Conservation (phyloP, 1,284 basidiomycete species). For the Heterobasidion parviporum region DNA sequence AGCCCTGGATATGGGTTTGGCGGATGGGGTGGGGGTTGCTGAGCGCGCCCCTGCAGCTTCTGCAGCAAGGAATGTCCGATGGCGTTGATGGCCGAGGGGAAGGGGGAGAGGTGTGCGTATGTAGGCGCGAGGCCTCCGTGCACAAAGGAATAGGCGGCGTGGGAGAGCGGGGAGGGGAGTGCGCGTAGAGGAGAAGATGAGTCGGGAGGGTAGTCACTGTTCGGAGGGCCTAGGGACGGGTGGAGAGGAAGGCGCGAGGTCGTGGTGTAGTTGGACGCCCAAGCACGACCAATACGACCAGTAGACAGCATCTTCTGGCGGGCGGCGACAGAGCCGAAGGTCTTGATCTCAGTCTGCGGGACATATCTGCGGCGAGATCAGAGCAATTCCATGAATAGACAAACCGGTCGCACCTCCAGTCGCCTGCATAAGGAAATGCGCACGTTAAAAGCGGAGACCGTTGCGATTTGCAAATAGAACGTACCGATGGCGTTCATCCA, state of each 20-base stretch:
- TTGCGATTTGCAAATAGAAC: neutral
- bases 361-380: constrained; percentile 56
- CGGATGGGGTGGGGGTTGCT: constrained; percentile 73
- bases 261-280: constrained; percentile 82
- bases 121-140: constrained; percentile 80
- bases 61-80: constrained; percentile 59
- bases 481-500: constrained; percentile 81
- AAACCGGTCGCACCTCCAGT: constrained; percentile 63
- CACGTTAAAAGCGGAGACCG: neutral
- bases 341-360: constrained; percentile 67
- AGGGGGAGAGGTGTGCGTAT: constrained; percentile 66
- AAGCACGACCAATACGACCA: constrained; percentile 76
- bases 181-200: constrained; percentile 11
- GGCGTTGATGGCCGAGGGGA: constrained; percentile 74
- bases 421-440: constrained; percentile 34
- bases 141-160: constrained; percentile 78
- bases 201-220: constrained; percentile 58
- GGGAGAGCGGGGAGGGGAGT: constrained; percentile 42
- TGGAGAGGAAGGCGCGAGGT: constrained; percentile 77
- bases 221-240: constrained; percentile 57
- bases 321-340: constrained; percentile 63
- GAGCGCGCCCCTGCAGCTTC: constrained; percentile 50
- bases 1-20: constrained; percentile 74
- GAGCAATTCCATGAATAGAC: neutral
- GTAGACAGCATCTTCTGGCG: constrained; percentile 67